These are phyloP conservation scores for Phytophthora syringae DNA, from an alignment of 352 stramenopile species.

Conservation along the genomic window DNA sequence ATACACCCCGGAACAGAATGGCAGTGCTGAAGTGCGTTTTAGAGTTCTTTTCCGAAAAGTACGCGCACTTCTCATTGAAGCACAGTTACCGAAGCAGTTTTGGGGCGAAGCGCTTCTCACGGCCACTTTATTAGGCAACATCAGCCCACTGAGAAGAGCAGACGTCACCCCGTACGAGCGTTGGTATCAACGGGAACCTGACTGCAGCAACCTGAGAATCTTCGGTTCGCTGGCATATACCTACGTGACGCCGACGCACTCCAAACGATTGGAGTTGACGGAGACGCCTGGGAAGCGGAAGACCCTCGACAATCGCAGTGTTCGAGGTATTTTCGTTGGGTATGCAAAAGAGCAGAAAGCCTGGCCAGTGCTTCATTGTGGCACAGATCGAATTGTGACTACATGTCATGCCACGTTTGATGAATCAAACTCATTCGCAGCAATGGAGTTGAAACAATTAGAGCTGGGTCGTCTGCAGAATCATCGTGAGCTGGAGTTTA, in stretches of 20 bases:
- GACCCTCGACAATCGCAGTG: conserved; percentile 9
- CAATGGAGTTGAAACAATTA: conserved; percentile 3
- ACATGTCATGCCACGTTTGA: conserved; percentile 20
- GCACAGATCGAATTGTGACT: not conserved
- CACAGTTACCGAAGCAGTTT: conserved; percentile 17
- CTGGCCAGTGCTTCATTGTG: conserved; percentile 14
- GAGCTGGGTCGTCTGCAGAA: not conserved
- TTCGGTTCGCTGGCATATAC: conserved; percentile 24
- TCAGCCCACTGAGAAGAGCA: conserved; percentile 3
- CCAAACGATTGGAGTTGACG: not conserved
- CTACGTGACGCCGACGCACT: not conserved
- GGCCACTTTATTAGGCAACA: not conserved
- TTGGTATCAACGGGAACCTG: conserved; percentile 9
- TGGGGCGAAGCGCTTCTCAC: conserved; percentile 15
- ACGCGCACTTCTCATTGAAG: conserved; percentile 5
- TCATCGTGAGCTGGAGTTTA: not conserved
- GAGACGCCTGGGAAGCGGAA: not conserved
- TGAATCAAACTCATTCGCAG: not conserved
- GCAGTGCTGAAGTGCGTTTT: conserved; percentile 11
- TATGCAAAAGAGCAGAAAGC: conserved; percentile 12
- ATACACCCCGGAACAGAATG: conserved; percentile 22
- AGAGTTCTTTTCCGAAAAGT: conserved; percentile 28
- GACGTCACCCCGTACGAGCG: conserved; percentile 12
- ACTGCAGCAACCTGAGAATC: conserved; percentile 11
- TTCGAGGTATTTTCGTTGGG: conserved; percentile 12